Evolutionary conservation across 257 asterid genomes (phyloP).

Genomic region (Prunella vulgaris): DNA sequence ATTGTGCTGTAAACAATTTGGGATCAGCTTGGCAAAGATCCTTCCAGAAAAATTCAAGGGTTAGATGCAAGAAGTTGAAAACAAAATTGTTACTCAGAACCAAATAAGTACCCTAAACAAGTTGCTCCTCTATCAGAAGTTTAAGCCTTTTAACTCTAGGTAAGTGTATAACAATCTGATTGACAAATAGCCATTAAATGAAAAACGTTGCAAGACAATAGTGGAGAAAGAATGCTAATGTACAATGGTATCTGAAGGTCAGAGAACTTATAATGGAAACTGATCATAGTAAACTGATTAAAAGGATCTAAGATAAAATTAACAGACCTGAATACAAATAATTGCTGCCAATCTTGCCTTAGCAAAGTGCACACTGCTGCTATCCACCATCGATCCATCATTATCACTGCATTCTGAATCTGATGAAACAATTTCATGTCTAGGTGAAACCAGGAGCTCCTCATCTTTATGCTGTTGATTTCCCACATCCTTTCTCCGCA

Average conservation of each 20-base stretch:
- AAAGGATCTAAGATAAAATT: constrained; percentile 22
- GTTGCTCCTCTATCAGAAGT: neutral
- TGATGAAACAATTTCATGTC: constrained; percentile 50
- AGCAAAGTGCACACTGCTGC: constrained; percentile 37
- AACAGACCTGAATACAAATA: constrained; percentile 76
- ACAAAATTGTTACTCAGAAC: constrained; percentile 8
- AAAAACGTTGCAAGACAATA: neutral
- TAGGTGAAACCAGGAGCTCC: constrained; percentile 36
- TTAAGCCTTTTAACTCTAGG: constrained; percentile 11
- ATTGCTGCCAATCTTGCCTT: constrained; percentile 83
- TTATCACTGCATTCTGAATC: constrained; percentile 92
- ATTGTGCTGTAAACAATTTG: constrained; percentile 70
- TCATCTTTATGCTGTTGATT: constrained; percentile 35
- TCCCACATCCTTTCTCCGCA: constrained; percentile 50
- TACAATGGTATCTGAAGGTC: constrained; percentile 5
- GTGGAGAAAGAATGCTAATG: constrained; percentile 5
- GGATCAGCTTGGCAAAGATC: constrained; percentile 95
- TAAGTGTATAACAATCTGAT: constrained; percentile 1
- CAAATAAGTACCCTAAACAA: neutral
- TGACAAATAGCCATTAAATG: neutral
- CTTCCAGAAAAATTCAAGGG: constrained; percentile 42
- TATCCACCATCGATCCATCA: constrained; percentile 60
- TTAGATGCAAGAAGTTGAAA: constrained; percentile 20
- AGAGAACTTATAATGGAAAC: neutral
- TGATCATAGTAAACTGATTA: neutral